phyloP scores from a whole-genome alignment of 2,329 filamentous ascomycete species.

The Geoglossum cookeanum region DNA sequence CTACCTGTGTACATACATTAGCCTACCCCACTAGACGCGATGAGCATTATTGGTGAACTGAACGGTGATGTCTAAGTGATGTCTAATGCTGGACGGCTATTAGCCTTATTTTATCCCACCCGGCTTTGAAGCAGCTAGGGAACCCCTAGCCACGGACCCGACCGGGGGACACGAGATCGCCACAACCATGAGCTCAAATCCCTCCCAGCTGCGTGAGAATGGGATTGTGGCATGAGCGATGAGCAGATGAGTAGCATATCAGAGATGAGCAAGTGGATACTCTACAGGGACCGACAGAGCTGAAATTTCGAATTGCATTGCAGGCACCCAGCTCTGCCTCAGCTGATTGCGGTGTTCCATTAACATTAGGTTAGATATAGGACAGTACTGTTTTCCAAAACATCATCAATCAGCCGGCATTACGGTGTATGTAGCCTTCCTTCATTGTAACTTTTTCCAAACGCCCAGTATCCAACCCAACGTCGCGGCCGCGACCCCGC shows the following conservation, averaged over 20 bases:
- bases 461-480: background rate
- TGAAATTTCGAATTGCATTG: background rate
- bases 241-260: background rate
- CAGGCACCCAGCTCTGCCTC: background rate
- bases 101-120: background rate
- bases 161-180: background rate
- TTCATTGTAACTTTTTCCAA: background rate
- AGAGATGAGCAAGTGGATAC: background rate
- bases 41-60: no score
- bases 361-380: background rate
- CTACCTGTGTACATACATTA: background rate
- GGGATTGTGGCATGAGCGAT: no score
- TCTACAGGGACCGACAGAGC: background rate
- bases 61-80: background rate
- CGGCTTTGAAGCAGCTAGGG: background rate
- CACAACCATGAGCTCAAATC: background rate
- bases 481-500: background rate
- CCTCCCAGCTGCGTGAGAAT: no score
- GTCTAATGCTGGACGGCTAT: background rate
- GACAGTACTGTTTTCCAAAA: background rate
- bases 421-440: background rate
- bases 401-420: background rate
- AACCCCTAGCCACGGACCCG: background rate
- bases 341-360: background rate
- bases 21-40: background rate